phyloP scores from a whole-genome alignment of 768 basidiomycete species.

The Kwoniella newhampshirensis region DNA sequence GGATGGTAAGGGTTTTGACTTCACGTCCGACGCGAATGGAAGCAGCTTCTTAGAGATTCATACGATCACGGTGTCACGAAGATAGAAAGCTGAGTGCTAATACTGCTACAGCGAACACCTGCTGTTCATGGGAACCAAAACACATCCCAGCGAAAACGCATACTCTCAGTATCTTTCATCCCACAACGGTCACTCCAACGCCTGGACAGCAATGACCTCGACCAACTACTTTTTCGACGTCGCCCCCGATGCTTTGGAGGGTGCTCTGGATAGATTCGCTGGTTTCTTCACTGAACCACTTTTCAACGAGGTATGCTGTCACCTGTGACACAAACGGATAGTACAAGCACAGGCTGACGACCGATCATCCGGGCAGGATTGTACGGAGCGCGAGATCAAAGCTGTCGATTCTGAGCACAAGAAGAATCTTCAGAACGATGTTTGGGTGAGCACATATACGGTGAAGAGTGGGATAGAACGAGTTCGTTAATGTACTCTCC shows the following conservation, averaged over 20 bases:
- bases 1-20: too few relatives aligned
- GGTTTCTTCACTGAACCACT: conserved; percentile 90
- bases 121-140: conserved; percentile 70
- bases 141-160: conserved; percentile 73
- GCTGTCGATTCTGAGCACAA: conserved; percentile 83
- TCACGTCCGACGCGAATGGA: too few relatives aligned
- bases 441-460: conserved; percentile 67
- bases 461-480: too few relatives aligned
- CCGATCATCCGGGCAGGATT: conserved; percentile 26
- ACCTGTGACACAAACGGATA: background rate
- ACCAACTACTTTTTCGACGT: conserved; percentile 80
- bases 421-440: conserved; percentile 71
- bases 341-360: conserved; percentile 1
- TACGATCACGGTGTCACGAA: too few relatives aligned
- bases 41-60: too few relatives aligned
- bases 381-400: conserved; percentile 67
- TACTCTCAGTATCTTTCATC: conserved; percentile 65
- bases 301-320: conserved; percentile 57
- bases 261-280: conserved; percentile 53
- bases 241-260: conserved; percentile 59
- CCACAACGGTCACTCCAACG: conserved; percentile 76
- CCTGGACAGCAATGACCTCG: conserved; percentile 85
- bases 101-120: conserved; percentile 69
- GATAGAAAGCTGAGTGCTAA: too few relatives aligned
- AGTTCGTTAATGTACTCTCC: background rate